These are phyloP conservation scores for Fonsecaea erecta DNA, from an alignment of 2,329 filamentous ascomycete genomes.

Conservation along the genomic window DNA sequence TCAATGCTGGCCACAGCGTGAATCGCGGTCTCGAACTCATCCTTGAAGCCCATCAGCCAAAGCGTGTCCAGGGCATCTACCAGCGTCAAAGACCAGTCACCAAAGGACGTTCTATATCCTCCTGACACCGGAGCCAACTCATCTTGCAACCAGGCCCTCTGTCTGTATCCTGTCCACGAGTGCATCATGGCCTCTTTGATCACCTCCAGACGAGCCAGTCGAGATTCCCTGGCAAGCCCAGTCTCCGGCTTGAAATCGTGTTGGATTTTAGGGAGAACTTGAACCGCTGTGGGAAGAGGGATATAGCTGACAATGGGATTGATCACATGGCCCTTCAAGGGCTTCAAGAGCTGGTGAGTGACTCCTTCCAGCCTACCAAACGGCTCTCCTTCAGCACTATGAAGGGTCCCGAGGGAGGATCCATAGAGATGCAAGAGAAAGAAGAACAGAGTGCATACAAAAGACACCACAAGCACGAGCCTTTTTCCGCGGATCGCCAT, in stretches of 20 bases:
- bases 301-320: constrained; percentile 26
- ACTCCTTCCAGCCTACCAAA: background rate
- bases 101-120: constrained; percentile 60
- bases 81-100: constrained; percentile 68
- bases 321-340: constrained; percentile 4
- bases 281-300: constrained; percentile 24
- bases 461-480: background rate
- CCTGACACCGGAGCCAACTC: constrained; percentile 64
- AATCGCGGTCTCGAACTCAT: constrained; percentile 69
- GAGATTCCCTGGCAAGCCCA: constrained; percentile 6
- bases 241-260: constrained; percentile 26
- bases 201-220: constrained; percentile 45
- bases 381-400: background rate
- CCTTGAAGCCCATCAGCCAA: constrained; percentile 71
- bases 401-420: background rate
- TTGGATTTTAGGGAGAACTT: constrained; percentile 31
- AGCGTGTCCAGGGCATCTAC: constrained; percentile 70
- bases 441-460: constrained; percentile 3
- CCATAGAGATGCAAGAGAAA: background rate
- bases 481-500: constrained; percentile 10
- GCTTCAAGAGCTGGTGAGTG: background rate
- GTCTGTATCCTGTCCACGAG: constrained; percentile 65
- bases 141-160: constrained; percentile 66
- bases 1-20: constrained; percentile 64
- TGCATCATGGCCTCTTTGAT: constrained; percentile 58